Evolutionary conservation across 441 rosid species (phyloP).

Genomic region (Kokia cookei): DNA sequence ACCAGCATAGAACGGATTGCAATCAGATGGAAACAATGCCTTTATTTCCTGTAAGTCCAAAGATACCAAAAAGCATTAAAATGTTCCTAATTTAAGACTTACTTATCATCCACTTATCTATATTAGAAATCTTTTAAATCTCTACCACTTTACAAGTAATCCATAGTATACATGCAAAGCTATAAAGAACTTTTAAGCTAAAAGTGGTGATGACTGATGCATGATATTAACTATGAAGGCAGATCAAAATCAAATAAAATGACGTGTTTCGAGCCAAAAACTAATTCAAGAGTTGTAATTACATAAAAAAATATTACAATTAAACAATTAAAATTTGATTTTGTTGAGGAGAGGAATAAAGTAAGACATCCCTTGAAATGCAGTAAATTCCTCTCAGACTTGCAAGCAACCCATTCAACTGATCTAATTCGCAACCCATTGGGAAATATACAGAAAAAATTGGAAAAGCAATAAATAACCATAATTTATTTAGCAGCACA

Average conservation of each 20-base stretch:
- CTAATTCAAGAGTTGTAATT: background rate
- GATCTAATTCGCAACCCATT: background rate
- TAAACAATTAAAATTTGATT: background rate
- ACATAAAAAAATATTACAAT: background rate
- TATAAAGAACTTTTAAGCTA: background rate
- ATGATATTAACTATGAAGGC: background rate
- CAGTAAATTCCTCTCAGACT: background rate
- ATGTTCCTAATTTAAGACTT: background rate
- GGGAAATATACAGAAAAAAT: background rate
- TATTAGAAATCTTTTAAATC: background rate
- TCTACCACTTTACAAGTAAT: background rate
- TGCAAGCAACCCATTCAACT: conserved; percentile 1
- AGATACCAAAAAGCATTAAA: conserved; percentile 1
- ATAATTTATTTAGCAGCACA: conserved; percentile 6
- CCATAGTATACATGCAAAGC: background rate
- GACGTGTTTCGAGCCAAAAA: background rate
- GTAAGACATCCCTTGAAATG: background rate
- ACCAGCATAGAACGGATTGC: conserved; percentile 96
- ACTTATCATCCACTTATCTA: background rate
- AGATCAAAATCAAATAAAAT: background rate
- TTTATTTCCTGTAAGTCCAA: conserved; percentile 57
- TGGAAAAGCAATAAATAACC: background rate
- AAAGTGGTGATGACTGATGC: background rate
- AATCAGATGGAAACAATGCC: conserved; percentile 79
- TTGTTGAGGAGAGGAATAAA: background rate